Conservation (phyloP, 2,329 filamentous ascomycete species). For the Aspergillus neoniger region DNA sequence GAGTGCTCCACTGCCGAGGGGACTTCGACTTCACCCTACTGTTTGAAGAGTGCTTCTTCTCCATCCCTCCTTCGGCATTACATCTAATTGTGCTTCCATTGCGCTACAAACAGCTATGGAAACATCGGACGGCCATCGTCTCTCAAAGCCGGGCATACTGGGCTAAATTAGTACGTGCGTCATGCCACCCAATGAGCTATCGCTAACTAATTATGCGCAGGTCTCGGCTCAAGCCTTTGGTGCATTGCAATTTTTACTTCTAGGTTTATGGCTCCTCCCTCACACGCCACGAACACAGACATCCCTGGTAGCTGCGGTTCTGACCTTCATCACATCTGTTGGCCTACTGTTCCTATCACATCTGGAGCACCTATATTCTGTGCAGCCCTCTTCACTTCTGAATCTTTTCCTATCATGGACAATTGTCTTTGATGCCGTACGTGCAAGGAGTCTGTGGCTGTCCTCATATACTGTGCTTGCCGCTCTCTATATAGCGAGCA, state of each 20-base stretch:
- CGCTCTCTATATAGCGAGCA: background rate
- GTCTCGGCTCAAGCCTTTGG: background rate
- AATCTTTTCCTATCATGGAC: conserved; percentile 3
- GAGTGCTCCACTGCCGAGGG: conserved; percentile 8
- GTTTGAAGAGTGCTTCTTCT: conserved; percentile 11
- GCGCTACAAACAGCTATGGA: conserved; percentile 1
- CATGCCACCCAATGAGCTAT: background rate
- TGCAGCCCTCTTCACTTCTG: conserved; percentile 5
- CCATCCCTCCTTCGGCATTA: conserved; percentile 3
- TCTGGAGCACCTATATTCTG: conserved; percentile 6
- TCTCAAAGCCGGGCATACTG: background rate
- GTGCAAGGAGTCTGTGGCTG: conserved; percentile 11
- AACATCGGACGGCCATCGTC: background rate
- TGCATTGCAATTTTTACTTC: background rate
- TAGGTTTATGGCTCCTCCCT: background rate
- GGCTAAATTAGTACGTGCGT: conserved; percentile 1
- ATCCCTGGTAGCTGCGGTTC: background rate
- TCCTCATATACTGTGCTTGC: background rate
- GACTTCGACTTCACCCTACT: conserved; percentile 14
- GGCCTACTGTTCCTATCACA: conserved; percentile 8
- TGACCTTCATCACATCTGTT: background rate
- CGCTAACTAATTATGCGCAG: background rate
- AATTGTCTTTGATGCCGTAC: conserved; percentile 1
- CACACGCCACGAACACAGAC: conserved; percentile 1
- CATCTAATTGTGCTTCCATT: background rate